A percentile compares a stretch with the other conserved stretches of the same genome.
Evolutionary conservation across 208 protist genomes (phyloP).

Genomic region (Crithidia fasciculata): DNA sequence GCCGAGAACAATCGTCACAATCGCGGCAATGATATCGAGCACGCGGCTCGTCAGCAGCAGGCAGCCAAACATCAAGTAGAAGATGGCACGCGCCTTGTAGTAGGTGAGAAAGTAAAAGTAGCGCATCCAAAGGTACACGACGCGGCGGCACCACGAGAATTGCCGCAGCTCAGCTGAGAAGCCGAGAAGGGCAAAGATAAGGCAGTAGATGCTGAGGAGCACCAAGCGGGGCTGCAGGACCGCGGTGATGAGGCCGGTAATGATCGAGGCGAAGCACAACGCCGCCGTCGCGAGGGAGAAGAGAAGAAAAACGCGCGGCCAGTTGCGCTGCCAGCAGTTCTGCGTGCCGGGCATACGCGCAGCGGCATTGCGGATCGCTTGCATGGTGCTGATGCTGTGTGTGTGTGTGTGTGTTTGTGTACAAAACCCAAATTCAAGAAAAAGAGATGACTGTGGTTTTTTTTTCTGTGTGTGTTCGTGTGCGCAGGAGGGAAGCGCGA

Average conservation of each 20-base stretch:
- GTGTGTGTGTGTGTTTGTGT: not conserved
- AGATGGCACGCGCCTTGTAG: constrained; percentile 64
- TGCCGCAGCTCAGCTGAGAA: constrained; percentile 77
- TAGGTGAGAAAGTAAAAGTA: constrained; percentile 82
- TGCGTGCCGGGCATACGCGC: constrained; percentile 6
- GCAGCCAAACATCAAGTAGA: constrained; percentile 83
- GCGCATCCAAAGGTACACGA: constrained; percentile 70
- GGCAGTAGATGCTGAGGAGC: constrained; percentile 64
- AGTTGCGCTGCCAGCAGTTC: constrained; percentile 52
- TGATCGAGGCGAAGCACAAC: constrained; percentile 47
- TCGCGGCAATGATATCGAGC: constrained; percentile 48
- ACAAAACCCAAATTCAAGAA: not conserved
- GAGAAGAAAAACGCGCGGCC: constrained; percentile 58
- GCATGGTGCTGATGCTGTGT: constrained; percentile 2
- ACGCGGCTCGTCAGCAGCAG: constrained; percentile 47
- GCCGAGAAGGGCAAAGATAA: constrained; percentile 70
- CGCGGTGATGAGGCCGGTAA: constrained; percentile 45
- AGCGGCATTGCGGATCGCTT: constrained; percentile 6
- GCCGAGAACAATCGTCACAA: constrained; percentile 50
- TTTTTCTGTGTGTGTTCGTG: not conserved
- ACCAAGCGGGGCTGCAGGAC: constrained; percentile 20
- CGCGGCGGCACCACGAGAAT: constrained; percentile 44
- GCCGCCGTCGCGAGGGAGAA: constrained; percentile 36
- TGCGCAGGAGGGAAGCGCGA: not conserved
- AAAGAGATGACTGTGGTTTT: constrained; percentile 7